Evolutionary conservation across 306 rosid genomes (phyloP).

Genomic region (Styphnolobium japonicum): DNA sequence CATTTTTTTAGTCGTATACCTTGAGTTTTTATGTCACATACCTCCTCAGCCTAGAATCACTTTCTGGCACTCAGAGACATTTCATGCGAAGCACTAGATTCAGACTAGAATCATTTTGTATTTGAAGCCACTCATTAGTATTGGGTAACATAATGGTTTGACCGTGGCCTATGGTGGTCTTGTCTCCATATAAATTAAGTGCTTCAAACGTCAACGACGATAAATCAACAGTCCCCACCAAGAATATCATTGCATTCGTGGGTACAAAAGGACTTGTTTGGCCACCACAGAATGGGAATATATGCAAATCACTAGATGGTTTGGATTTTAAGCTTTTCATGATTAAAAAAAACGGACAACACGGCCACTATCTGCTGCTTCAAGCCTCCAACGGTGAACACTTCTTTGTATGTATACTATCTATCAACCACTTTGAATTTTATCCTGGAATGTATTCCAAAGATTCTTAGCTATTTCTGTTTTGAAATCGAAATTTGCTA

Average conservation of each 20-base stretch:
- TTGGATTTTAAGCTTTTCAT: not conserved
- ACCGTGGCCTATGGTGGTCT: slow-evolving; percentile 12
- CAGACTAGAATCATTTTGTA: slow-evolving; percentile 17
- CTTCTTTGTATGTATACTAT: not conserved
- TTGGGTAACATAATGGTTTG: slow-evolving; percentile 1
- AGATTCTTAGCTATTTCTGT: not conserved
- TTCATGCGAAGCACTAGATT: not conserved
- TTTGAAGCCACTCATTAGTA: not conserved
- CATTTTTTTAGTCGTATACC: not conserved
- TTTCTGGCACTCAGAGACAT: not conserved
- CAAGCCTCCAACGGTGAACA: too few species aligned
- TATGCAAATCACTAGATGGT: not conserved
- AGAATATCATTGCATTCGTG: not conserved
- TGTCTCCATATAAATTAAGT: slow-evolving; percentile 5
- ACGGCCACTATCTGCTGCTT: not conserved
- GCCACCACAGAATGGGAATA: slow-evolving; percentile 32
- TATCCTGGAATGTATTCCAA: not conserved
- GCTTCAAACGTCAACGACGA: not conserved
- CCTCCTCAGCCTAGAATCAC: slow-evolving; percentile 3
- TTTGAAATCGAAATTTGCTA: not conserved
- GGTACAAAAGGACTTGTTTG: slow-evolving; percentile 15
- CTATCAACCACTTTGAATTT: not conserved
- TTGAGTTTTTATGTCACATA: slow-evolving; percentile 1
- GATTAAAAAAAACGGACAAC: not conserved
- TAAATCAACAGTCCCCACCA: not conserved